These are phyloP conservation scores for Penicillium fuscoglaucum DNA, from an alignment of 2,329 filamentous ascomycete genomes.

Conservation along the genomic window DNA sequence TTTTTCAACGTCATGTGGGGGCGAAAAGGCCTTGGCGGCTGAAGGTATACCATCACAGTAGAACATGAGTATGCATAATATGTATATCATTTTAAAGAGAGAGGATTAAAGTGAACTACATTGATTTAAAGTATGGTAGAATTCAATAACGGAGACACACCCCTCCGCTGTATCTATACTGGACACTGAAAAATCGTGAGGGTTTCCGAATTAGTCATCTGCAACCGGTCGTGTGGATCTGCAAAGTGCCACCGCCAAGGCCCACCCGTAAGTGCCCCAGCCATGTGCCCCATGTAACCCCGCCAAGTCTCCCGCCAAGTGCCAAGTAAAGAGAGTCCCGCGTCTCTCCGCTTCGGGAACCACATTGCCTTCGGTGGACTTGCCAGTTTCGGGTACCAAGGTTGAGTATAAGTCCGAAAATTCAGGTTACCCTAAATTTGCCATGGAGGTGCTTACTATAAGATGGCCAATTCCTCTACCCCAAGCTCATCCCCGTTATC, in stretches of 20 bases:
- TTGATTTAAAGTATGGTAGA: neutral
- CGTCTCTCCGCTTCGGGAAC: slow-evolving; percentile 6
- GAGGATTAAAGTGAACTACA: neutral
- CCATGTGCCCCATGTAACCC: neutral
- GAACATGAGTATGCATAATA: neutral
- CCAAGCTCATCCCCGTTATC: neutral
- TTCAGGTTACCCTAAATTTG: neutral
- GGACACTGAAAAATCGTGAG: neutral
- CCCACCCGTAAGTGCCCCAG: neutral
- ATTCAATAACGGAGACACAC: neutral
- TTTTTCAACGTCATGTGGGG: slow-evolving; percentile 1
- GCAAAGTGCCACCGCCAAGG: neutral
- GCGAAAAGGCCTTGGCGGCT: neutral
- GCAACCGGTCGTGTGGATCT: neutral
- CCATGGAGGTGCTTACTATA: slow-evolving; percentile 12
- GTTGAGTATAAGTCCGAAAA: neutral
- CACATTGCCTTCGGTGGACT: slow-evolving; percentile 11
- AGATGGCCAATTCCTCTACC: slow-evolving; percentile 1
- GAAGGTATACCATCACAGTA: neutral
- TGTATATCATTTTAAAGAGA: neutral
- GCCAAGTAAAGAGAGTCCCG: slow-evolving; percentile 1
- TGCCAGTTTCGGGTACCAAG: slow-evolving; percentile 6
- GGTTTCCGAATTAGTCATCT: neutral
- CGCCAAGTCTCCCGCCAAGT: neutral
- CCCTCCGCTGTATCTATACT: neutral